Evolutionary conservation across 495 filamentous ascomycete species (phyloP).

Genomic region (Xylaria acuta): DNA sequence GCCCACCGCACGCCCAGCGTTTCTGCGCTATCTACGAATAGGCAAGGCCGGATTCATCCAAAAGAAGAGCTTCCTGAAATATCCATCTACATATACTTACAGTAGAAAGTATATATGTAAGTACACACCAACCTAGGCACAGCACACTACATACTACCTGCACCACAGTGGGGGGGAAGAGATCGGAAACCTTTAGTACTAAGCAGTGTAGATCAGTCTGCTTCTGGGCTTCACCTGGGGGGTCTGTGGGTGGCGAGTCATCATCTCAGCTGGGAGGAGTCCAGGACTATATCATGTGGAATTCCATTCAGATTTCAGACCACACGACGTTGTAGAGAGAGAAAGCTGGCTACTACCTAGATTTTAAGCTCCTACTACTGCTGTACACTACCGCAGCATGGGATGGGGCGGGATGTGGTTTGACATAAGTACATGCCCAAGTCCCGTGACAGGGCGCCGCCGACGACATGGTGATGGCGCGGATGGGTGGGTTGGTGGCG

Average conservation of each 20-base stretch:
- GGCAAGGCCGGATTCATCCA: not conserved
- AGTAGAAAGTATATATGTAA: not conserved
- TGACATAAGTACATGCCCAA: conserved; percentile 2
- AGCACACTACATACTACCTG: not conserved
- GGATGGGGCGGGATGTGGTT: conserved; percentile 6
- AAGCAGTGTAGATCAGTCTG: not conserved
- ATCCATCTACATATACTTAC: not conserved
- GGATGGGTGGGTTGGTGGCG: not conserved
- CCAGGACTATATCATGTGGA: too few relatives aligned
- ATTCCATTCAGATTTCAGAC: not conserved
- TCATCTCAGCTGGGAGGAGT: too few relatives aligned
- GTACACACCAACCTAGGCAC: not conserved
- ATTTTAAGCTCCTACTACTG: too few relatives aligned
- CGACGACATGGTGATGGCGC: conserved; percentile 14
- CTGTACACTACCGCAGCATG: not conserved
- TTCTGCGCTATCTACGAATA: not conserved
- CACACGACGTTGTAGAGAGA: not conserved
- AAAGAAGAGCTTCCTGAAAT: not conserved
- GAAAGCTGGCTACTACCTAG: not conserved
- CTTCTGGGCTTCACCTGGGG: not conserved
- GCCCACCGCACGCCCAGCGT: conserved; percentile 14
- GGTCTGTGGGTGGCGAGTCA: not conserved
- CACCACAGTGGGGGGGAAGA: not conserved
- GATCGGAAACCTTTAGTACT: not conserved
- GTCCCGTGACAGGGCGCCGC: conserved; percentile 16